A percentile compares a stretch with the other conserved stretches of the same genome.
phyloP scores from a whole-genome alignment of 2,329 filamentous ascomycete species.

The Anisogramma anomala region DNA sequence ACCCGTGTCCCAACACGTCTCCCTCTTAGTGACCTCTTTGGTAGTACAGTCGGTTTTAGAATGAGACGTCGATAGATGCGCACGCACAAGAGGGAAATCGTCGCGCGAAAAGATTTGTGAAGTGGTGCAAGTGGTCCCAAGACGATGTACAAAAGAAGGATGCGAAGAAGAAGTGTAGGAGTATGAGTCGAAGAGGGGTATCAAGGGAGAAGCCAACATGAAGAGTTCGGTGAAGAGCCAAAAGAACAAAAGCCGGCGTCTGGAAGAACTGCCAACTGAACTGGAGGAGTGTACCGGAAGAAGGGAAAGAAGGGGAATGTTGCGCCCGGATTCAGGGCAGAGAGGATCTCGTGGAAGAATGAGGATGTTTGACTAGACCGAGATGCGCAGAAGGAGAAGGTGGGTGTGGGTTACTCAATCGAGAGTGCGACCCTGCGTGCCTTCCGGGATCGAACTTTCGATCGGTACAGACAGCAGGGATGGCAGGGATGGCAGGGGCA shows the following conservation, averaged over 20 bases:
- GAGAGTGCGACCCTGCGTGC: neutral
- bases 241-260: neutral
- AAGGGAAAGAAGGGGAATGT: constrained; percentile 7
- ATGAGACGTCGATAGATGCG: neutral
- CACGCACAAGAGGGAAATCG: neutral
- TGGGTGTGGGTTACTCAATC: too few species aligned
- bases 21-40: neutral
- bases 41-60: neutral
- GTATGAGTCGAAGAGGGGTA: neutral
- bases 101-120: neutral
- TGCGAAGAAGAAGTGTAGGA: neutral
- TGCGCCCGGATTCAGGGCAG: too few species aligned
- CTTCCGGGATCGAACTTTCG: too few species aligned
- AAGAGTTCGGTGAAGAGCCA: neutral
- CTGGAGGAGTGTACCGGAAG: too few species aligned
- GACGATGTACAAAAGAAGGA: neutral
- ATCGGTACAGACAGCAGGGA: too few species aligned
- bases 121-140: neutral
- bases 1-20: neutral
- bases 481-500: too few species aligned
- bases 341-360: constrained; percentile 10
- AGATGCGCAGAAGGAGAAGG: too few species aligned
- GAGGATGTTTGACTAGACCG: constrained; percentile 7
- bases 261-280: too few species aligned
- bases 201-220: neutral